phyloP scores from a whole-genome alignment of 1,139 yeast species.

The Hansenula sp. region DNA sequence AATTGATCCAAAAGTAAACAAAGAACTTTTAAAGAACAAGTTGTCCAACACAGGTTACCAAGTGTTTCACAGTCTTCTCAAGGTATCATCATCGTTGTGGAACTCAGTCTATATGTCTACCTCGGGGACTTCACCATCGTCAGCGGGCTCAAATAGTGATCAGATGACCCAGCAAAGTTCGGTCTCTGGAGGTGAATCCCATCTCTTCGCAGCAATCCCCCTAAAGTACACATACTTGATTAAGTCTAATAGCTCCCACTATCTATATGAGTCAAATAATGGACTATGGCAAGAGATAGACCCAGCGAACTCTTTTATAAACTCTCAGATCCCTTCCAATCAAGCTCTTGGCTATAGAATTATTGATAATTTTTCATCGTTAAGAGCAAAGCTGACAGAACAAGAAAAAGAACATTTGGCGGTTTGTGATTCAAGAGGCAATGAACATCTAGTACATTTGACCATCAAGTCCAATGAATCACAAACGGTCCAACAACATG shows the following conservation, averaged over 20 bases:
- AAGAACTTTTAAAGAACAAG: background rate
- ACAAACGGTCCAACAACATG: slow-evolving; percentile 6
- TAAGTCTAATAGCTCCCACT: slow-evolving; percentile 1
- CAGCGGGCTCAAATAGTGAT: too few species aligned
- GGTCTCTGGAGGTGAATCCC: too few species aligned
- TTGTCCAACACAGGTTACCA: background rate
- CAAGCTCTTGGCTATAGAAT: slow-evolving; percentile 1
- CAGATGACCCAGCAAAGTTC: too few species aligned
- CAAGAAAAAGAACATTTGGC: background rate
- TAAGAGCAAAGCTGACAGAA: slow-evolving; percentile 1
- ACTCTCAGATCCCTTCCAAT: slow-evolving; percentile 2
- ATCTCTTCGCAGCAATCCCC: slow-evolving; percentile 12
- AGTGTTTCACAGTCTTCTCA: too few species aligned
- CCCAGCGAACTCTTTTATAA: slow-evolving; percentile 8
- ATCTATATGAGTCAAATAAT: slow-evolving; percentile 14
- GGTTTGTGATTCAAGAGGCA: slow-evolving; percentile 9
- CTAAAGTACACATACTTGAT: slow-evolving; percentile 17
- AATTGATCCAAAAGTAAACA: background rate
- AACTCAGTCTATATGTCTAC: too few species aligned
- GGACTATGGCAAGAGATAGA: slow-evolving; percentile 16
- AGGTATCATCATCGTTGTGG: too few species aligned
- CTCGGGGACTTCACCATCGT: too few species aligned
- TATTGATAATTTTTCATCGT: slow-evolving; percentile 15
- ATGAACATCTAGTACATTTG: slow-evolving; percentile 9
- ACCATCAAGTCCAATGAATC: background rate